A percentile compares a stretch with the other conserved stretches of the same genome.
Evolutionary conservation across 257 asterid species (phyloP).

Genomic region (Mitragyna speciosa): DNA sequence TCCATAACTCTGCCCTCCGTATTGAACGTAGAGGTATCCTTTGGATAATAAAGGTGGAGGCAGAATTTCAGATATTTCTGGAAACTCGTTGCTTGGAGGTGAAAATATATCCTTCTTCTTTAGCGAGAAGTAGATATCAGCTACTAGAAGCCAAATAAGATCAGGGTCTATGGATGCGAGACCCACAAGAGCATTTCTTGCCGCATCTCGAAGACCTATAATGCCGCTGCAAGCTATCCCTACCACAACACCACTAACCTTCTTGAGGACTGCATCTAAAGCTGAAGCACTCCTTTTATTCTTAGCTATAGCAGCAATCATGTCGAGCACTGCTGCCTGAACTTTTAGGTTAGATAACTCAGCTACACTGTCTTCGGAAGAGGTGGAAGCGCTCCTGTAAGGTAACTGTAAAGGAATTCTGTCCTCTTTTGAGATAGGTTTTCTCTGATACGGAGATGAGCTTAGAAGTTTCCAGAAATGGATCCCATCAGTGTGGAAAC

Average conservation of each 20-base stretch:
- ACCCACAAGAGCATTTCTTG: slow-evolving; percentile 63
- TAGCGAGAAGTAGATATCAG: slow-evolving; percentile 78
- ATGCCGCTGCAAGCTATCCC: slow-evolving; percentile 90
- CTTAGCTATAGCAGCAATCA: slow-evolving; percentile 64
- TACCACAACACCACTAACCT: slow-evolving; percentile 68
- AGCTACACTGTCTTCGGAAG: slow-evolving; percentile 51
- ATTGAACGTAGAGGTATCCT: slow-evolving; percentile 62
- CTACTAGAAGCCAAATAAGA: slow-evolving; percentile 85
- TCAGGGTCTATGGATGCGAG: slow-evolving; percentile 79
- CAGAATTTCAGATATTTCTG: slow-evolving; percentile 48
- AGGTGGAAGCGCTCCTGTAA: slow-evolving; percentile 46
- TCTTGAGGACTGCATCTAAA: slow-evolving; percentile 62
- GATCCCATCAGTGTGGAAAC: slow-evolving; percentile 68
- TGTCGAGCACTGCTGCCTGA: slow-evolving; percentile 67
- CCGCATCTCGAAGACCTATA: slow-evolving; percentile 67
- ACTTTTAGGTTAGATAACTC: slow-evolving; percentile 73
- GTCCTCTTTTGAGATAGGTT: slow-evolving; percentile 46
- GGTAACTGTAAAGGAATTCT: slow-evolving; percentile 65
- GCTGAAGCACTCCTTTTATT: slow-evolving; percentile 65
- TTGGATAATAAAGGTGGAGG: slow-evolving; percentile 62
- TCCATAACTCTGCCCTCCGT: slow-evolving; percentile 88
- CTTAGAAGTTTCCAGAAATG: slow-evolving; percentile 82
- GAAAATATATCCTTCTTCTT: slow-evolving; percentile 38
- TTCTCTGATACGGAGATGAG: slow-evolving; percentile 78
- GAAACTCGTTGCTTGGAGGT: slow-evolving; percentile 58